A percentile compares a stretch with the other conserved stretches of the same genome.
Conservation (phyloP, 768 basidiomycete genomes). For the Boletus tylopilopsis region DNA sequence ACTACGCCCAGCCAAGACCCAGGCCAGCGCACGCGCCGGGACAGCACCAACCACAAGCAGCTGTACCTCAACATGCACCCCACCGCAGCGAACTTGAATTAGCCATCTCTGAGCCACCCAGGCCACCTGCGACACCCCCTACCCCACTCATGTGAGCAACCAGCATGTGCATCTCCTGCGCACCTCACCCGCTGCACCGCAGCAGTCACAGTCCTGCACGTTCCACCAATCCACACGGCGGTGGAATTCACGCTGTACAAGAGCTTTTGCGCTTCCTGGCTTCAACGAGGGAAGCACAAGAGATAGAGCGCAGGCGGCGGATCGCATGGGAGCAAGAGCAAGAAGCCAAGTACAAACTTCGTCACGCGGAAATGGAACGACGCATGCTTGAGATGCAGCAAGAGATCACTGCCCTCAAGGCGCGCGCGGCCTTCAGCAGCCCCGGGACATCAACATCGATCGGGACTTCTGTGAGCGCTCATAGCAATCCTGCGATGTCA, state of each 20-base stretch:
- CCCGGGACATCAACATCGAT: constrained; percentile 5
- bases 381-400: constrained; percentile 52
- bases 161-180: not conserved
- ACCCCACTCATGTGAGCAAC: constrained; percentile 37
- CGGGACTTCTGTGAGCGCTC: not conserved
- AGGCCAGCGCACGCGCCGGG: constrained; percentile 19
- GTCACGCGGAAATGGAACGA: constrained; percentile 57
- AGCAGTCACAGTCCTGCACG: constrained; percentile 13
- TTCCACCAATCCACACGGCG: constrained; percentile 30
- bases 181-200: not conserved
- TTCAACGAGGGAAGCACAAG: constrained; percentile 57
- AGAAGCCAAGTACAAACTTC: constrained; percentile 52
- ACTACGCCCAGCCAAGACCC: constrained; percentile 44
- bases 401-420: constrained; percentile 46
- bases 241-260: constrained; percentile 46
- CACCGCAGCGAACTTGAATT: constrained; percentile 65
- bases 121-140: constrained; percentile 24
- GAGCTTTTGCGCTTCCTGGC: constrained; percentile 57
- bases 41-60: constrained; percentile 25
- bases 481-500: not conserved
- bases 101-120: constrained; percentile 46
- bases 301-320: constrained; percentile 56
- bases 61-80: constrained; percentile 41
- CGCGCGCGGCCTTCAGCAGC: constrained; percentile 33
- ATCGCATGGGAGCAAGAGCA: constrained; percentile 68